Conservation (phyloP, 345 rosid species). For the Eucalyptus polyanthemos region DNA sequence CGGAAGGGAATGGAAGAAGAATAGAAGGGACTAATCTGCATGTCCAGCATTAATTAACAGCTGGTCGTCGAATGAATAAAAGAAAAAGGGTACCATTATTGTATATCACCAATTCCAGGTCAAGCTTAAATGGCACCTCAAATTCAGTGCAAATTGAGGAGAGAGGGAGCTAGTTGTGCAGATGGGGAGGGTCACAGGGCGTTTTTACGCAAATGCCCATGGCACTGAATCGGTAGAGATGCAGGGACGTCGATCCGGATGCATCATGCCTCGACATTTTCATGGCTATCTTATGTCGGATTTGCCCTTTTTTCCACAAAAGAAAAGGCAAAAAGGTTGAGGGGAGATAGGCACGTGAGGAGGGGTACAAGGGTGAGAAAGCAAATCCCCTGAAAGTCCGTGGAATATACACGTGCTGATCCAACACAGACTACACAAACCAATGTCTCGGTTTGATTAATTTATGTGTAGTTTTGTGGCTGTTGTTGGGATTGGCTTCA, state of each 20-base stretch:
- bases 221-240: not conserved
- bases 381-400: constrained; percentile 20
- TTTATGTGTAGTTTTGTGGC: not conserved
- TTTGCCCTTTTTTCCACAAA: too few species aligned
- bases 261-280: not conserved
- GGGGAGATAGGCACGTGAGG: not conserved
- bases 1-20: not conserved
- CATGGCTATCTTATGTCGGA: not conserved
- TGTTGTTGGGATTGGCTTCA: not conserved
- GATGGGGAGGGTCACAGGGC: not conserved
- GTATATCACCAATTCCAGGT: not conserved
- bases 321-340: not conserved
- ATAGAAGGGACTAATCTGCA: not conserved
- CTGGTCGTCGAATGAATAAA: not conserved
- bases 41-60: not conserved
- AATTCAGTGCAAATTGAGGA: not conserved
- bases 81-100: not conserved
- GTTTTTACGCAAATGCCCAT: not conserved
- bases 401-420: constrained; percentile 22
- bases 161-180: not conserved
- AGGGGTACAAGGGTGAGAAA: not conserved
- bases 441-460: constrained; percentile 12
- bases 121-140: not conserved
- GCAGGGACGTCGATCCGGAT: not conserved
- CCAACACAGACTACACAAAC: constrained; percentile 5